Conservation (phyloP, 2,329 filamentous ascomycete genomes). For the Cordyceps pruinosa region DNA sequence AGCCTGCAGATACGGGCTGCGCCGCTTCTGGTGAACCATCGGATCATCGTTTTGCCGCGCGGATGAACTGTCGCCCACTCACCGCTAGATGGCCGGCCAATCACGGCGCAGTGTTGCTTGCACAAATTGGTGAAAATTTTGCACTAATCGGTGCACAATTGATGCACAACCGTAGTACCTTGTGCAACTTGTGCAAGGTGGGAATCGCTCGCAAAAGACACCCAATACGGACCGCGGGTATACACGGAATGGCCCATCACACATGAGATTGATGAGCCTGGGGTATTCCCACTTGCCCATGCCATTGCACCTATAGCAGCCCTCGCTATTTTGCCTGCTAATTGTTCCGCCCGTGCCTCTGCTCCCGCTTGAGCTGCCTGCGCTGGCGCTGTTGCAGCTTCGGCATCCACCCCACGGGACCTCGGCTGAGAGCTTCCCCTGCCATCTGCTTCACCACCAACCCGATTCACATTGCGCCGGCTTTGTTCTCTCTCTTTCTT, state of each 20-base stretch:
- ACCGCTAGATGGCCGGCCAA: no score
- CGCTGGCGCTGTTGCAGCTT: neutral
- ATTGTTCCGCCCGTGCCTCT: neutral
- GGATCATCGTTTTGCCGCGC: neutral
- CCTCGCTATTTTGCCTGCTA: neutral
- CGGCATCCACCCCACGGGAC: conserved; percentile 13
- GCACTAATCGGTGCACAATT: no score
- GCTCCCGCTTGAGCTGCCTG: neutral
- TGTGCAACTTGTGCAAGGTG: neutral
- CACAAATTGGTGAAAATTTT: no score
- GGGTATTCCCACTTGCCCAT: neutral
- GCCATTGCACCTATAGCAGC: neutral
- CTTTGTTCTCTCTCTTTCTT: neutral
- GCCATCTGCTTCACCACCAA: neutral
- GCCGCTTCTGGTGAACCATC: neutral
- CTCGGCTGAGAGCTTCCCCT: conserved; percentile 14
- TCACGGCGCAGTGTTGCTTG: no score
- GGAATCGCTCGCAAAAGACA: neutral
- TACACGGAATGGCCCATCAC: neutral
- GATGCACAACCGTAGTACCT: no score
- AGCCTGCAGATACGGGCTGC: neutral
- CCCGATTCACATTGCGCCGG: conserved; percentile 2
- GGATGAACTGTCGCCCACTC: no score
- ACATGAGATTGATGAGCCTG: neutral
- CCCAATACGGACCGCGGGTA: neutral